Base-by-base conservation (phyloP, 768 basidiomycete species). In the Kwoniella newhampshirensis region DNA sequence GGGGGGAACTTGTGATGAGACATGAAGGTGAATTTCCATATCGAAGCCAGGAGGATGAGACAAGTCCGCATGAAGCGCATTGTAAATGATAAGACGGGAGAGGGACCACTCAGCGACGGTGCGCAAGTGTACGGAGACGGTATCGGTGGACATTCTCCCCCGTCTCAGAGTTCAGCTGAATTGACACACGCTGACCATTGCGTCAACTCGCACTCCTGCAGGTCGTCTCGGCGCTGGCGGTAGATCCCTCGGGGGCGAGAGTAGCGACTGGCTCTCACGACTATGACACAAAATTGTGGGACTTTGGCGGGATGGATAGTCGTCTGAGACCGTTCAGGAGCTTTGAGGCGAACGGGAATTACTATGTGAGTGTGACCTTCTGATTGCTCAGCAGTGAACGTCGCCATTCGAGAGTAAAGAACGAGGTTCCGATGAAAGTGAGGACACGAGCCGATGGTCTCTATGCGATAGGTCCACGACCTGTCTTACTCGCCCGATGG, bases 231-330 rank as follows among this genome's bases (percentile, higher is more conserved):
- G 91, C 96, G 3, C 80, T 99, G 18, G 82, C 91, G 0, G 79
- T 98, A 44, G 96, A 99, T 77, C 89, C 92, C 6, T 89, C 93
- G 20, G 96, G 96, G 56, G 92, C 94, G 12, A 85, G 96, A 32
- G 78, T 99, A 27, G 78, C 89, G 17, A 88, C 90, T 8, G 96
- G 96, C 15, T 90, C 90, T 18, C 87, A 98, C 78, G 96, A 99
- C 75, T 98, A 98, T 73, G 96, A 99, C 77, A 86, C 88, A 77
- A 98, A 98, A 79, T 77, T 99, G 51, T 99, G 94, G 93, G 96
- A 99, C 77, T 98, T 98, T 77, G 94, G 94, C 66, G 96, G 96
- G 15, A 99, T 99, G 96, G 88, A 89, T 71, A 80, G 81, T 60
- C 80, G 85, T 62, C 86, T 79, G 77, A 90, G 90, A 77, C 93